Conservation (phyloP, 306 rosid genomes). For the Alnus glutinosa region DNA sequence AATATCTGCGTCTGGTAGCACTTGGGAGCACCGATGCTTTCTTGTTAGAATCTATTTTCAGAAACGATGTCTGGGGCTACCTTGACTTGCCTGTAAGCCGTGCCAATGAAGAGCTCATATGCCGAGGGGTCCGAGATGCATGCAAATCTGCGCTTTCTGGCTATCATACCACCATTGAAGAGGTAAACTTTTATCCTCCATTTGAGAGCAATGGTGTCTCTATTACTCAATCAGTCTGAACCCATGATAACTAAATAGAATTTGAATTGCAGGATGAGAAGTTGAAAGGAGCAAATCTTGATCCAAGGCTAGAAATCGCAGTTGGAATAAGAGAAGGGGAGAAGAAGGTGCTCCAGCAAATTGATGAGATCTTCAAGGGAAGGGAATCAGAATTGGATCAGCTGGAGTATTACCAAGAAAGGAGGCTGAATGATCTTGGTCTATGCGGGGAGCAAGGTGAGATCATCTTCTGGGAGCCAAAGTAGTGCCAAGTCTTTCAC, state of each 20-base stretch:
- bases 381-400: conserved; percentile 64
- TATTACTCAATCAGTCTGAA: neutral
- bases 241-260: conserved; percentile 21
- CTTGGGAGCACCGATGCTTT: conserved; percentile 85
- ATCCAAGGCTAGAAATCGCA: conserved; percentile 71
- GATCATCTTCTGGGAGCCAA: conserved; percentile 71
- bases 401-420: conserved; percentile 84
- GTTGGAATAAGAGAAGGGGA: conserved; percentile 90
- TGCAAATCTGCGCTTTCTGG: conserved; percentile 77
- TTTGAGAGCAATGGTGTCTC: neutral
- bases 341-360: conserved; percentile 75
- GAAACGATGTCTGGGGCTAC: conserved; percentile 75
- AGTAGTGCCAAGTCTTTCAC: conserved; percentile 16
- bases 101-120: conserved; percentile 85
- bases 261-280: conserved; percentile 67
- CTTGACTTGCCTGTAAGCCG: conserved; percentile 79
- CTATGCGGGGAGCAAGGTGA: conserved; percentile 92
- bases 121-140: conserved; percentile 67
- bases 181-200: conserved; percentile 46
- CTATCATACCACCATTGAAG: conserved; percentile 81
- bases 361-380: conserved; percentile 62
- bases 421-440: conserved; percentile 96
- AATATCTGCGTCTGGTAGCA: conserved; percentile 78
- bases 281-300: conserved; percentile 57
- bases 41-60: conserved; percentile 79